Base-by-base conservation (phyloP, 306 rosid genomes). In the Pueraria montana region DNA sequence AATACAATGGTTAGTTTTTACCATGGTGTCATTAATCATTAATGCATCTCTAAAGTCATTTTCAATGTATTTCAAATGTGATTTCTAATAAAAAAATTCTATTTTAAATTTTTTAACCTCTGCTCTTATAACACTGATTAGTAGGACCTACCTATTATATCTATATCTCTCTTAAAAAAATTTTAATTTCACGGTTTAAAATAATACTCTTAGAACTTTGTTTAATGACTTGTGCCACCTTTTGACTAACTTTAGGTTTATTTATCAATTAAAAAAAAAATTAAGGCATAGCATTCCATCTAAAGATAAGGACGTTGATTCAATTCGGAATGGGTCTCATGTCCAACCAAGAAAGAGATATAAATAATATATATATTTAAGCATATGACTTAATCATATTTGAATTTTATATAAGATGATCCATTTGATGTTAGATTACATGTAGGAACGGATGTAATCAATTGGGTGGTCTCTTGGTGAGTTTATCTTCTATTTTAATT, bases 311-410 rank as follows among this genome's bases (percentile, higher is more conserved):
- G 32, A 11, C 17, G 0, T 58, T 24, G 36, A 59, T 24, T 59
- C 66, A 59, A 59, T 59, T 59, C 36, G n/a, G 66, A 59, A 59
- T 59, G 66, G 66, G 66, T 26, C 58, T 17, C 58, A 50, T 17
- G 23, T 49, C 36, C 2, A 24, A 59, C 36, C 2, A 24, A 59
- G 63, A 59, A 59, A 59, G 66, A 24, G 66, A 26, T 12, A 59
- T 26, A 59, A 26, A 59, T 5, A 58, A 11, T 21, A 58, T 34
- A 5, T 23, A 58, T 12, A 24, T 59, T 59, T 59, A 59, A 24
- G 26, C n/a, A 59, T 4, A 6, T 59, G 36, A 59, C 66, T 24
- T 59, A 24, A 59, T 23, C 66, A 59, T 26, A 12, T 11, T 59
- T 59, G 8, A 14, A 59, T 59, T 59, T 24, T 59, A 24, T 59